phyloP scores from a whole-genome alignment of 257 asterid species.

The Nicotiana tomentosiformis region DNA sequence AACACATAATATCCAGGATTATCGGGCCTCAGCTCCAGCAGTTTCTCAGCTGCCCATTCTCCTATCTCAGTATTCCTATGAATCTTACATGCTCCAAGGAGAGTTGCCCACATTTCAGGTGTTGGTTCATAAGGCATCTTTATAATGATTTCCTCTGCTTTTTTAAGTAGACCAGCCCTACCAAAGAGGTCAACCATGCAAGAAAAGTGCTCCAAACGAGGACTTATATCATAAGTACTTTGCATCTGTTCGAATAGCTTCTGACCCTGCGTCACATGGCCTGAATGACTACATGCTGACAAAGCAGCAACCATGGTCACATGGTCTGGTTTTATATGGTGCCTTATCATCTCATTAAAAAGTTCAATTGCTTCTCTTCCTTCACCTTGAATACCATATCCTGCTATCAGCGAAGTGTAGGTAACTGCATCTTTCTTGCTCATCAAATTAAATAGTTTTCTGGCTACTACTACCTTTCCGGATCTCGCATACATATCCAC shows the following conservation, averaged over 20 bases:
- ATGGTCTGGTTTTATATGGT: constrained; percentile 63
- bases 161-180: constrained; percentile 62
- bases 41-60: constrained; percentile 85
- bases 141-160: constrained; percentile 47
- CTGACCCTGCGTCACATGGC: constrained; percentile 60
- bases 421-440: constrained; percentile 64
- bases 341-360: constrained; percentile 59
- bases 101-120: constrained; percentile 80
- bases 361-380: constrained; percentile 54
- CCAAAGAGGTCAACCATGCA: constrained; percentile 89
- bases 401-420: constrained; percentile 80
- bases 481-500: constrained; percentile 82
- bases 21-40: constrained; percentile 57
- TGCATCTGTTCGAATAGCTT: constrained; percentile 56
- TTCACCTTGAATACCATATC: constrained; percentile 76
- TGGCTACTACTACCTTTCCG: constrained; percentile 62
- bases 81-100: constrained; percentile 73
- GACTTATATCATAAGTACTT: constrained; percentile 42
- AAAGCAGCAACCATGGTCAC: constrained; percentile 67
- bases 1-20: constrained; percentile 71
- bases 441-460: constrained; percentile 54
- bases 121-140: constrained; percentile 66
- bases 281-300: constrained; percentile 91
- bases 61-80: constrained; percentile 68
- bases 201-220: constrained; percentile 64